phyloP scores from a whole-genome alignment of 257 asterid species.

The Solanum virginianum region DNA sequence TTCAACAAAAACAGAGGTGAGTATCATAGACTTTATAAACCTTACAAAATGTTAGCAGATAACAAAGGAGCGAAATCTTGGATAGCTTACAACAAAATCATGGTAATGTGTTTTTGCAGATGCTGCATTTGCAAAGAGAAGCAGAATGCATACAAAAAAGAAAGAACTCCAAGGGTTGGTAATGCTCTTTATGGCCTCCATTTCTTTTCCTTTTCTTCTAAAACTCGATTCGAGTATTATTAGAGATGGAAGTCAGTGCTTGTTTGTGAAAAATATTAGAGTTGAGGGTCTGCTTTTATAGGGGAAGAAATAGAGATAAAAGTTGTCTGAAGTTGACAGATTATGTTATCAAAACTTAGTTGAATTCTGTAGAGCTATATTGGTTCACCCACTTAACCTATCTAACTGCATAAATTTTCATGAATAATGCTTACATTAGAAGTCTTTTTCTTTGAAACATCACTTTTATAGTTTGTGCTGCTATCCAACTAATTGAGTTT shows the following conservation, averaged over 20 bases:
- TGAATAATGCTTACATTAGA: conserved; percentile 20
- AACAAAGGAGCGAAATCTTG: not conserved
- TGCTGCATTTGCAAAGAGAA: conserved; percentile 28
- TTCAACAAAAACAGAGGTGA: not conserved
- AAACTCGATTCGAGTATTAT: not conserved
- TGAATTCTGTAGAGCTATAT: conserved; percentile 24
- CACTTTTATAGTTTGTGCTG: not conserved
- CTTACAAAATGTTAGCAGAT: not conserved
- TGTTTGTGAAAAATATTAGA: conserved; percentile 18
- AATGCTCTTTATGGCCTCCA: conserved; percentile 10
- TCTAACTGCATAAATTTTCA: conserved; percentile 14
- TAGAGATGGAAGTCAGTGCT: not conserved
- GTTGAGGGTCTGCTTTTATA: conserved; percentile 25
- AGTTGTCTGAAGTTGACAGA: conserved; percentile 31
- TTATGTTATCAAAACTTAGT: conserved; percentile 33
- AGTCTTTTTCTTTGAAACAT: conserved; percentile 9
- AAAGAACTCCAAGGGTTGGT: conserved; percentile 7
- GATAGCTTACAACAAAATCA: conserved; percentile 47
- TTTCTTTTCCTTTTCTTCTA: not conserved
- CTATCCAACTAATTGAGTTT: not conserved
- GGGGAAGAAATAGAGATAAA: not conserved
- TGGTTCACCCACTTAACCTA: conserved; percentile 63
- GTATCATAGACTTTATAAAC: not conserved
- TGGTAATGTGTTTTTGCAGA: conserved; percentile 45
- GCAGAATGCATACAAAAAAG: conserved; percentile 10